Percentiles rank a stretch among this genome's conserved stretches.
These are phyloP conservation scores for Biscutella auriculata DNA, from an alignment of 441 rosid genomes.

Conservation along the genomic window DNA sequence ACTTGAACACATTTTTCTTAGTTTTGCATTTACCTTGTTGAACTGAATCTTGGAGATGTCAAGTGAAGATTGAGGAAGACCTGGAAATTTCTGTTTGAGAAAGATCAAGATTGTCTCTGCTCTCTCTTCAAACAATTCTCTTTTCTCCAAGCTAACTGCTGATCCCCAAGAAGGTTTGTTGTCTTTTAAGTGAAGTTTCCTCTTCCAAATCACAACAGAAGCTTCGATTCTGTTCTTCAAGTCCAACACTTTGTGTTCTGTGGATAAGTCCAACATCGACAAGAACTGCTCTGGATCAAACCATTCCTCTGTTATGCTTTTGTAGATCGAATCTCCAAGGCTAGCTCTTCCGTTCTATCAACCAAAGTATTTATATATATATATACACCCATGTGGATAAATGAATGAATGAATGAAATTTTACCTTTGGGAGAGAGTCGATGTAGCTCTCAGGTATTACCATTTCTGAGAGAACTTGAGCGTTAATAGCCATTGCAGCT, in stretches of 20 bases:
- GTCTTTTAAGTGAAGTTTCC: slow-evolving; percentile 37
- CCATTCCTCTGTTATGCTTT: slow-evolving; percentile 39
- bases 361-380: no score
- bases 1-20: neutral
- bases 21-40: slow-evolving; percentile 30
- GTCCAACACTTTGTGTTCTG: slow-evolving; percentile 47
- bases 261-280: slow-evolving; percentile 36
- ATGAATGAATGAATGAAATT: no score
- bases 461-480: slow-evolving; percentile 82
- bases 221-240: slow-evolving; percentile 59
- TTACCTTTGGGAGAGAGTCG: slow-evolving; percentile 90
- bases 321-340: slow-evolving; percentile 42
- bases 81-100: slow-evolving; percentile 37
- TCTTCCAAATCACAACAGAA: slow-evolving; percentile 46
- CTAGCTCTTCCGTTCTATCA: slow-evolving; percentile 44
- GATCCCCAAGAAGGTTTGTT: slow-evolving; percentile 49
- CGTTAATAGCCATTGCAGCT: slow-evolving; percentile 89
- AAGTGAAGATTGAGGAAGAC: slow-evolving; percentile 46
- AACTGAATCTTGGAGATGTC: slow-evolving; percentile 46
- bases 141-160: slow-evolving; percentile 38
- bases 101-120: slow-evolving; percentile 43
- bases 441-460: slow-evolving; percentile 87
- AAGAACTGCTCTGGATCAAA: slow-evolving; percentile 44
- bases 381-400: no score
- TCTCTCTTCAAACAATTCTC: slow-evolving; percentile 45